phyloP scores from a whole-genome alignment of 1,139 yeast species.

The Hemisphaericaspora subhashii region DNA sequence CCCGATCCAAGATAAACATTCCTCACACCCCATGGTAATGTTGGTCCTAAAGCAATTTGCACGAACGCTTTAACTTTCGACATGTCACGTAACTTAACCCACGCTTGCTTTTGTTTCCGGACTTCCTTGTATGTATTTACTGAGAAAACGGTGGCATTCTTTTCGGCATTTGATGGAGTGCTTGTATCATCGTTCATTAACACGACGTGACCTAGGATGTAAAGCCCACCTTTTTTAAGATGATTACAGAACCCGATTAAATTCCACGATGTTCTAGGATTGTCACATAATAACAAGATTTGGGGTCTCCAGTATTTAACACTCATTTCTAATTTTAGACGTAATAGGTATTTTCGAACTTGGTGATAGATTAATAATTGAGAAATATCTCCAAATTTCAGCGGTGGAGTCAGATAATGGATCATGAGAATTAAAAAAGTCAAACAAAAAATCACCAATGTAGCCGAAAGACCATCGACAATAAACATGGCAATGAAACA shows the following conservation, averaged over 20 bases:
- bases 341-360: conserved; percentile 81
- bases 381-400: conserved; percentile 96
- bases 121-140: conserved; percentile 57
- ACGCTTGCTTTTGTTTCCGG: conserved; percentile 70
- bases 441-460: conserved; percentile 67
- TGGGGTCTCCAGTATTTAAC: conserved; percentile 99
- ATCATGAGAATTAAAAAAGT: conserved; percentile 68
- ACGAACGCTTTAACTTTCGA: conserved; percentile 87
- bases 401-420: conserved; percentile 90
- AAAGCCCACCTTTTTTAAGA: conserved; percentile 90
- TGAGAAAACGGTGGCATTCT: conserved; percentile 27
- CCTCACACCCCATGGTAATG: conserved; percentile 93
- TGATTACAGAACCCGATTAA: conserved; percentile 92
- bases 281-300: conserved; percentile 79
- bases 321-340: conserved; percentile 80
- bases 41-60: conserved; percentile 85
- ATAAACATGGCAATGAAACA: conserved; percentile 87
- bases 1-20: conserved; percentile 92
- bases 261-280: conserved; percentile 89
- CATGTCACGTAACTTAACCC: conserved; percentile 79
- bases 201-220: conserved; percentile 88
- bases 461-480: conserved; percentile 88
- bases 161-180: conserved; percentile 14
- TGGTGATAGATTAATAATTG: conserved; percentile 93
- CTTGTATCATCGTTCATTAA: conserved; percentile 51